Evolutionary conservation across 345 rosid genomes (phyloP), one percentile per base, ranked within the genome.

Genomic region (Firmiana major): DNA sequence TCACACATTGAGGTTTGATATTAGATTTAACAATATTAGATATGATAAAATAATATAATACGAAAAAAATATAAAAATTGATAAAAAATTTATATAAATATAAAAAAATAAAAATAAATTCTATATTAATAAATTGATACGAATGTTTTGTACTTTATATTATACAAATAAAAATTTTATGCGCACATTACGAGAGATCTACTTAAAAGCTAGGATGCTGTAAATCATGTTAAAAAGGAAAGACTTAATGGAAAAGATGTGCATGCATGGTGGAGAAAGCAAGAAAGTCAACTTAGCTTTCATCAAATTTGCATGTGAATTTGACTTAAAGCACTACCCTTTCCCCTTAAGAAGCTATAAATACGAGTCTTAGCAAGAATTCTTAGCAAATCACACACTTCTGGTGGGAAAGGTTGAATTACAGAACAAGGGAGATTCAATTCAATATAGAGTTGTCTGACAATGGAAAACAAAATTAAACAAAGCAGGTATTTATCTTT

Each of bases 381-480:
- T 19, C 26, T 31, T 38, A 48, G 38, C 71, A 70, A 19, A 34
- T 60, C 49, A 3, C 34, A 65, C 63, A 22, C 2, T 51, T 24
- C 31, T 75, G n/a, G 63, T 65, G 48, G 49, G 28, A 38, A 40
- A 40, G 22, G 40, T 63, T 43, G 34, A 8, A 34, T 34, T 63
- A 16, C 31, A 13, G 2, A 22, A 1, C 49, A 42, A 9, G 21
- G 58, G 66, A 16, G 73, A 6, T 21, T 24, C 34, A 31, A 3
- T 31, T 1, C 59, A 12, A 12, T 21, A 57, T 46, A 40, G 49
- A 66, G 55, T 63, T 62, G 7, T 5, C 59, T 31, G 63, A 63
- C 19, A 81, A 69, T 38, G 81, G 78, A 42, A 6, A 48, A 59
- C 63, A 36, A 26, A 72, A 19, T 49, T 22, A 73, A 38, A 59